Evolutionary conservation across 768 basidiomycete species (phyloP).

Genomic region (Paxillus ammoniavirescens): DNA sequence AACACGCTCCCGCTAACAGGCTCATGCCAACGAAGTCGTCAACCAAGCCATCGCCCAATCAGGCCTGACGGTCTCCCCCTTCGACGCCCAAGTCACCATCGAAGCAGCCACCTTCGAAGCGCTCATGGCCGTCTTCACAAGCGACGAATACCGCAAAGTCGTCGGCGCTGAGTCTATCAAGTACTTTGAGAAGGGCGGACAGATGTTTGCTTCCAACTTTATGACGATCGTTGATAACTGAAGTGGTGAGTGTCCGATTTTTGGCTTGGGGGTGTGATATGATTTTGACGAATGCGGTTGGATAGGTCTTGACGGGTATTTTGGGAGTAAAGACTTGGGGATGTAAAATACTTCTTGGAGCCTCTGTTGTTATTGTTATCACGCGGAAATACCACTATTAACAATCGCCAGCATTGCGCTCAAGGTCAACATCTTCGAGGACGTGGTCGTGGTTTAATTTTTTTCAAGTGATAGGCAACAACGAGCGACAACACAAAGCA

Average conservation of each 20-base stretch:
- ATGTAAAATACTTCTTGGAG: background rate
- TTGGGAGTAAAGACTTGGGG: no score
- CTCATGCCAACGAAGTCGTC: slow-evolving; percentile 16
- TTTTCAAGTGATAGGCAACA: background rate
- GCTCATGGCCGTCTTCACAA: slow-evolving; percentile 26
- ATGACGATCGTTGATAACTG: slow-evolving; percentile 10
- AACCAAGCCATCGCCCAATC: slow-evolving; percentile 1
- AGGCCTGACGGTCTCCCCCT: slow-evolving; percentile 20
- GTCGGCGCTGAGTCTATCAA: slow-evolving; percentile 4
- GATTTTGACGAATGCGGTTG: background rate
- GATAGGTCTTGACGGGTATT: background rate
- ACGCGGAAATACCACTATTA: background rate
- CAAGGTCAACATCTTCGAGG: no score
- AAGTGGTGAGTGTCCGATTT: background rate
- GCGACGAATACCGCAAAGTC: slow-evolving; percentile 4
- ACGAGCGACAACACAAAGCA: background rate
- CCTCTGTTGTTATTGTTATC: background rate
- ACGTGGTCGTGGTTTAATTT: no score
- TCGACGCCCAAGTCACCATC: slow-evolving; percentile 30
- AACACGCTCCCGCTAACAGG: slow-evolving; percentile 7
- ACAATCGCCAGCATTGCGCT: no score
- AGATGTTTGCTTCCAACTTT: slow-evolving; percentile 12
- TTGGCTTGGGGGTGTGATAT: background rate
- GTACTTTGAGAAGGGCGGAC: slow-evolving; percentile 10
- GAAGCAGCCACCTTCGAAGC: slow-evolving; percentile 35